Conservation (phyloP, 345 rosid species). For the Citrus medica region DNA sequence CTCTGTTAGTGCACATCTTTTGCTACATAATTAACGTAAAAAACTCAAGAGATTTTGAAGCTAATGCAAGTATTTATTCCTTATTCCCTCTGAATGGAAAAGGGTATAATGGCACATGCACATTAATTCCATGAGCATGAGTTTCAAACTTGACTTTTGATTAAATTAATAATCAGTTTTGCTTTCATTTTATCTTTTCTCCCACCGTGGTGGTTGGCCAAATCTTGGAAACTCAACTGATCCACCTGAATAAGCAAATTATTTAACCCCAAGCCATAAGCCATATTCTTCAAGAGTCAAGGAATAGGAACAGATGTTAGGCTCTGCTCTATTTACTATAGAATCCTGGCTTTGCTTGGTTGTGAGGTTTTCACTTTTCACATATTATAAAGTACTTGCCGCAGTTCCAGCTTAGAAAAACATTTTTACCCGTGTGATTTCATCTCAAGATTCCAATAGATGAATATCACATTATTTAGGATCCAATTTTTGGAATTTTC, state of each 20-base stretch:
- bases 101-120: conserved; percentile 6
- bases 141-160: no score
- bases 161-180: no score
- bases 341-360: neutral
- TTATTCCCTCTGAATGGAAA: neutral
- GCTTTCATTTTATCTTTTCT: no score
- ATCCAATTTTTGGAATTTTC: no score
- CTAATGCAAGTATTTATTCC: conserved; percentile 1
- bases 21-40: neutral
- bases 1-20: neutral
- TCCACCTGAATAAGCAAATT: neutral
- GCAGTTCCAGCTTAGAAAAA: neutral
- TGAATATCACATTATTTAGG: no score
- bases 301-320: neutral
- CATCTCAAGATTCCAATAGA: no score
- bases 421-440: no score
- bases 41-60: neutral
- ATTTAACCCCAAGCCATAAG: neutral
- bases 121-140: no score
- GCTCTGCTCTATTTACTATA: neutral
- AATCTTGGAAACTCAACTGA: neutral
- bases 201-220: neutral
- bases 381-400: neutral
- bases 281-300: neutral
- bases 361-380: neutral